These are phyloP conservation scores for Chlamydomonas schloesseri DNA, from an alignment of 139 green algal genomes.

Conservation along the genomic window DNA sequence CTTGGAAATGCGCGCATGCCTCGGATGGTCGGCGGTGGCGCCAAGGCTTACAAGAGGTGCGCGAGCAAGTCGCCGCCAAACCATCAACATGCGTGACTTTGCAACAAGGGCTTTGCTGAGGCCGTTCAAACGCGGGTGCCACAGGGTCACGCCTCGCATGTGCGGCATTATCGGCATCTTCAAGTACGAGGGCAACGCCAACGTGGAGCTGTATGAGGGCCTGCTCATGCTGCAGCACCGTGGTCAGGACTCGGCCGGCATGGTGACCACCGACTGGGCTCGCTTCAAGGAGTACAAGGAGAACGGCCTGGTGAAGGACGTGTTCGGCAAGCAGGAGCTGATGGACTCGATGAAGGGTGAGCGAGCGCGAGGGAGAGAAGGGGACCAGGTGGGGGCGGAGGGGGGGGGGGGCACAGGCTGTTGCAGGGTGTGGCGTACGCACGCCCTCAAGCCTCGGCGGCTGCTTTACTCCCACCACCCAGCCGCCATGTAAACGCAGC, in stretches of 20 bases:
- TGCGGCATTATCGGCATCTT: slow-evolving; percentile 98
- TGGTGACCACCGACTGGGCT: slow-evolving; percentile 93
- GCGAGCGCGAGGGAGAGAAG: too few species aligned
- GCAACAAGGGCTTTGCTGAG: neutral
- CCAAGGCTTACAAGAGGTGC: slow-evolving; percentile 45
- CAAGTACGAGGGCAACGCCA: slow-evolving; percentile 81
- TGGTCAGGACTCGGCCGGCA: slow-evolving; percentile 94
- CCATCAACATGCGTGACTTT: neutral
- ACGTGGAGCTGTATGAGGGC: slow-evolving; percentile 95
- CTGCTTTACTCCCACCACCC: too few species aligned
- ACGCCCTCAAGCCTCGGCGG: too few species aligned
- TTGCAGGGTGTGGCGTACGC: too few species aligned
- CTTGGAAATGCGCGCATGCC: slow-evolving; percentile 20
- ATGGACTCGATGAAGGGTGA: slow-evolving; percentile 87
- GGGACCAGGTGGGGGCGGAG: too few species aligned
- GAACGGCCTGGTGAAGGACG: slow-evolving; percentile 98
- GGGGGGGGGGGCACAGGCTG: too few species aligned
- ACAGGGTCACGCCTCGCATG: slow-evolving; percentile 69
- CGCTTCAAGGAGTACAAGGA: slow-evolving; percentile 94
- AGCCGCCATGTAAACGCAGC: too few species aligned
- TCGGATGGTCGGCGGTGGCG: slow-evolving; percentile 7
- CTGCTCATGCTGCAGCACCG: slow-evolving; percentile 98
- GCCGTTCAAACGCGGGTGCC: neutral
- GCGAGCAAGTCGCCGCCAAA: neutral
- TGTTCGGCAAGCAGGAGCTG: slow-evolving; percentile 85